These are phyloP conservation scores for Malassezia slooffiae DNA, from an alignment of 1,284 basidiomycete genomes.

Conservation along the genomic window DNA sequence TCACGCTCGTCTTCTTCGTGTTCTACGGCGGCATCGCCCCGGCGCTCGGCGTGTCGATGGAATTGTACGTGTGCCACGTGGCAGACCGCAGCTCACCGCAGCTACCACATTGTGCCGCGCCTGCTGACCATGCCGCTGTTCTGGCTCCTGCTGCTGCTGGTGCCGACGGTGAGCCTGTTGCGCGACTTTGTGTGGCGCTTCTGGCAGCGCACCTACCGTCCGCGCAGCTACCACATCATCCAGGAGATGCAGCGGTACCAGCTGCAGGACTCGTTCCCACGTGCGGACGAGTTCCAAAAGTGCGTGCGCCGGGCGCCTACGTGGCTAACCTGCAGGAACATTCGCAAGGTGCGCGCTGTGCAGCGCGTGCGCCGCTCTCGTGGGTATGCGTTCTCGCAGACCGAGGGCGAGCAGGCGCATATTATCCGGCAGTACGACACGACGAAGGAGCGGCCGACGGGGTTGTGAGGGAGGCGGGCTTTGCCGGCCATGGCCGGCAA, in stretches of 20 bases:
- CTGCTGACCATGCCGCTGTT: constrained; percentile 78
- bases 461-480: constrained; percentile 2
- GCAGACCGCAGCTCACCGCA: too few species aligned
- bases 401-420: constrained; percentile 38
- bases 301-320: neutral
- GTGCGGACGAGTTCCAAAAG: constrained; percentile 73
- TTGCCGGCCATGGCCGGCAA: too few species aligned
- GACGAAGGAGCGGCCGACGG: constrained; percentile 18
- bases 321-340: constrained; percentile 22
- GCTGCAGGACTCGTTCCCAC: constrained; percentile 87
- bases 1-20: constrained; percentile 87
- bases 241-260: constrained; percentile 89
- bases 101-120: constrained; percentile 62
- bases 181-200: constrained; percentile 55
- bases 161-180: constrained; percentile 75
- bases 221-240: constrained; percentile 87
- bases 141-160: constrained; percentile 77
- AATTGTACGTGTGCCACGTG: constrained; percentile 46
- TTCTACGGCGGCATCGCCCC: constrained; percentile 82
- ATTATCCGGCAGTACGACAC: constrained; percentile 46
- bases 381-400: constrained; percentile 44
- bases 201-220: constrained; percentile 64
- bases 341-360: constrained; percentile 42
- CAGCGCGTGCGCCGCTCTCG: constrained; percentile 41
- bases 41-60: constrained; percentile 70